Evolutionary conservation across 2,329 filamentous ascomycete genomes (phyloP), one percentile per base, ranked within the genome.

Genomic region (Magnaporthiopsis rhizophila): DNA sequence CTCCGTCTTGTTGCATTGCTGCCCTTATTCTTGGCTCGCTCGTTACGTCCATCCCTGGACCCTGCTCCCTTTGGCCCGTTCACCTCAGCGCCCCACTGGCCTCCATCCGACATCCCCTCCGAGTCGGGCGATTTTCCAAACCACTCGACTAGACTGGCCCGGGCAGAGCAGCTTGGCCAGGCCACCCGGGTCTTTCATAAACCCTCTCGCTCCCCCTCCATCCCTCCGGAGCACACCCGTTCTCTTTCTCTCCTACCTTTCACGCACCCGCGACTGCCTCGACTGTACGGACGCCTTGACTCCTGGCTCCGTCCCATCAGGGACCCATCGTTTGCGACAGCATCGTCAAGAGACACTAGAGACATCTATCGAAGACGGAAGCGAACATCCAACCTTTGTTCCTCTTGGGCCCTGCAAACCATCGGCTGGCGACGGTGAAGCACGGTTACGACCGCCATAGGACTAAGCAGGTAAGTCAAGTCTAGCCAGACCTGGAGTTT

Each of bases 71-170:
- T 21, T 53, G 45, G 45, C 45, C 45, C 45, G 21, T 21, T 53
- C 26, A 24, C 24, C 57, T 58, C 57, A 30, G 57, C 21, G 45
- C 57, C 21, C 57, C 24, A 58, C 30, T 30, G 57, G 12, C 12
- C 12, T 58, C 57, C 57, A 58, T 58, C 57, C 57, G 57, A 18
- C 38, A 9, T 53, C 45, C 45, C 45, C 45, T 53, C 45, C 45
- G 45, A 53, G 21, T 53, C 45, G 45, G 45, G n/a, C 45, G n/a
- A 53, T 21, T 45, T 45, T 45, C 45, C 18, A 53, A 24, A 53
- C 45, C 18, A 6, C 62, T 28, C 30, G 56, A 58, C 30, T 26
- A 38, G 62, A 60, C 57, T 59, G 59, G 57, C 26, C 57, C 45
- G n/a, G 45, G n/a, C 21, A 53, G 45, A 53, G 45, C 45, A n/a